These are phyloP conservation scores for Pseudogymnoascus sp. DNA, from an alignment of 2,329 filamentous ascomycete species.

Conservation along the genomic window DNA sequence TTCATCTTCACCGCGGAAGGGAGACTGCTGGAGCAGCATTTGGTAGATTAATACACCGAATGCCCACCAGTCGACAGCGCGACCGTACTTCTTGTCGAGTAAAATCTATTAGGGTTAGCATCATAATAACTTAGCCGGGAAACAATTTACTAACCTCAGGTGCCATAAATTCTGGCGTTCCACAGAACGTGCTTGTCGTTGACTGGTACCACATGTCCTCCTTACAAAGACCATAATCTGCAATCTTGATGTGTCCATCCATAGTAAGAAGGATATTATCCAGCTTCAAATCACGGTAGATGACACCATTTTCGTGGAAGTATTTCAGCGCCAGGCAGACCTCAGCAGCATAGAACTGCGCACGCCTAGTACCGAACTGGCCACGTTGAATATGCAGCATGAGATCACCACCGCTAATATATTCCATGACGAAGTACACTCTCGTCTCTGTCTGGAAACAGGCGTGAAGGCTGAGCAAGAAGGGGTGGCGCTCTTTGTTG, in stretches of 20 bases:
- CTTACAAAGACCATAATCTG: slow-evolving; percentile 96
- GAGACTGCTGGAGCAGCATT: slow-evolving; percentile 97
- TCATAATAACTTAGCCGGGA: slow-evolving; percentile 8
- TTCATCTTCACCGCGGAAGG: slow-evolving; percentile 97
- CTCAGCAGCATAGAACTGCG: slow-evolving; percentile 97
- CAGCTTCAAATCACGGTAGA: slow-evolving; percentile 77
- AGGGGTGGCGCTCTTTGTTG: slow-evolving; percentile 94
- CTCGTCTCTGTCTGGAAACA: slow-evolving; percentile 98
- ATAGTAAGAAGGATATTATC: slow-evolving; percentile 88
- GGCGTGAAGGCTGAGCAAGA: slow-evolving; percentile 87
- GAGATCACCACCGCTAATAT: slow-evolving; percentile 94
- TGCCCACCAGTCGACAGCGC: slow-evolving; percentile 98
- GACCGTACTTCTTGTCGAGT: slow-evolving; percentile 95
- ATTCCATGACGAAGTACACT: slow-evolving; percentile 99
- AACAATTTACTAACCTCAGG: slow-evolving; percentile 60
- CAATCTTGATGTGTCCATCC: slow-evolving; percentile 98
- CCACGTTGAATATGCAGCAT: slow-evolving; percentile 99
- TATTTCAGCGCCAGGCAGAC: slow-evolving; percentile 97
- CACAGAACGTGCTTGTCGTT: slow-evolving; percentile 95
- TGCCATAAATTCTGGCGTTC: slow-evolving; percentile 99
- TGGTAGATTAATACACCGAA: slow-evolving; percentile 99
- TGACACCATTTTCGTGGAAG: slow-evolving; percentile 98
- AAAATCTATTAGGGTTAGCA: slow-evolving; percentile 58
- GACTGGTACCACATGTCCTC: slow-evolving; percentile 99
- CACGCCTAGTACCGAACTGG: slow-evolving; percentile 89